Evolutionary conservation across 2,329 filamentous ascomycete genomes (phyloP), one percentile per base, ranked within the genome.

Genomic region (Penicillium sp.): DNA sequence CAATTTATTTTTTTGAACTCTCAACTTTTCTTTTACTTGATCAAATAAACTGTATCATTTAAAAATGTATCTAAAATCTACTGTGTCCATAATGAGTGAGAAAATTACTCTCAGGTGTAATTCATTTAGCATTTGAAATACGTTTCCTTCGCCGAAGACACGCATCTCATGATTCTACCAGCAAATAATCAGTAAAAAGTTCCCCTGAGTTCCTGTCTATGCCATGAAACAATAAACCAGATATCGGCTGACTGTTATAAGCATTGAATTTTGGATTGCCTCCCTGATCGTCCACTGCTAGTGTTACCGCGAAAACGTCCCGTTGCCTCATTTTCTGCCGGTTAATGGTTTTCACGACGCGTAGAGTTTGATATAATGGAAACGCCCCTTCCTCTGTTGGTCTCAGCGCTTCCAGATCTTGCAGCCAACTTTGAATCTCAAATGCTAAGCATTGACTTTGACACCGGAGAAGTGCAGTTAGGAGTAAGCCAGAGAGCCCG

Each of bases 331-430:
- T 52, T 19, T 48, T 58, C 31, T 63, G 61, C 18, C 36, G 48
- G 37, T 67, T 66, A 18, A 67, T 55, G 2, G 51, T 58, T 3
- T 55, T 63, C 8, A 50, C 56, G n/a, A 65, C 62, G 7, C 45
- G 37, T 8, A 65, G 39, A 2, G 58, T 54, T 36, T 67, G 64
- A 44, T 67, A 66, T 1, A 65, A 51, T 3, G 64, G 64, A 16
- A 67, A 67, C 13, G 58, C 57, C 0, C 64, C 61, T 34, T 67
- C 64, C 29, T 67, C 62, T 3, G 64, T 66, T 16, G 65, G 61
- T 9, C 66, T 61, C 40, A 62, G 5, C 8, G 40, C 19, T 2
- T 53, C 16, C 2, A 67, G 45, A 7, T 8, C 44, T 16, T 61
- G 42, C 2, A 67, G n/a, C 64, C 64, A 66, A 1, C 46, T 9